phyloP scores from a whole-genome alignment of 1,139 yeast genomes.

The Saccharomyces hybrid region DNA sequence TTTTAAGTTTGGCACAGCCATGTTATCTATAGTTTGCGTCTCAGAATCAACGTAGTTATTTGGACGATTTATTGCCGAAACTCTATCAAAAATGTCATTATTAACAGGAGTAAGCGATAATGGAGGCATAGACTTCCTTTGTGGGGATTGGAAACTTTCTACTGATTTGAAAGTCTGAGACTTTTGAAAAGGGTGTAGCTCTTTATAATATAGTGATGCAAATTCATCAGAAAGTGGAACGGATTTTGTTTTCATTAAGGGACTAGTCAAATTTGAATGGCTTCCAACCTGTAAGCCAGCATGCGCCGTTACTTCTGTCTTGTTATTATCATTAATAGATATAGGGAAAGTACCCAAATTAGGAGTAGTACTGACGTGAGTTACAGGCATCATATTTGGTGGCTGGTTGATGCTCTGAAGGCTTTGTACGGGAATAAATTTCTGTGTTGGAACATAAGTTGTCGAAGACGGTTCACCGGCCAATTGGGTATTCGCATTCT shows the following conservation, averaged over 20 bases:
- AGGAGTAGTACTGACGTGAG: not conserved
- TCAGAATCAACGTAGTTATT: conserved; percentile 20
- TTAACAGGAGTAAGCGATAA: not conserved
- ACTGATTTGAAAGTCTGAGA: not conserved
- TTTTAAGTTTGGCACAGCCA: not conserved
- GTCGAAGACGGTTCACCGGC: not conserved
- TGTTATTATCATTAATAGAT: not conserved
- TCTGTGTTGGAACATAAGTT: not conserved
- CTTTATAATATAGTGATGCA: not conserved
- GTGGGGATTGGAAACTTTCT: not conserved
- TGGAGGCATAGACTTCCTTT: not conserved
- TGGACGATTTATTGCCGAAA: not conserved
- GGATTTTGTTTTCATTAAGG: not conserved
- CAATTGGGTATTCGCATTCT: conserved; percentile 2
- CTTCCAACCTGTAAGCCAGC: not conserved
- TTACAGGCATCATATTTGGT: not conserved
- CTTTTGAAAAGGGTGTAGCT: not conserved
- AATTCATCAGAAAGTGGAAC: not conserved
- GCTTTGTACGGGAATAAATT: not conserved
- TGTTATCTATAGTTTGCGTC: conserved; percentile 21
- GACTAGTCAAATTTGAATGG: not conserved
- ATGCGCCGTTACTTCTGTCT: not conserved
- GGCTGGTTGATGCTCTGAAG: not conserved
- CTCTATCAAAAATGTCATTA: not conserved
- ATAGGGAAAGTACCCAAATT: not conserved